Evolutionary conservation across 306 rosid species (phyloP).

Genomic region (Acacia melanoxylon): DNA sequence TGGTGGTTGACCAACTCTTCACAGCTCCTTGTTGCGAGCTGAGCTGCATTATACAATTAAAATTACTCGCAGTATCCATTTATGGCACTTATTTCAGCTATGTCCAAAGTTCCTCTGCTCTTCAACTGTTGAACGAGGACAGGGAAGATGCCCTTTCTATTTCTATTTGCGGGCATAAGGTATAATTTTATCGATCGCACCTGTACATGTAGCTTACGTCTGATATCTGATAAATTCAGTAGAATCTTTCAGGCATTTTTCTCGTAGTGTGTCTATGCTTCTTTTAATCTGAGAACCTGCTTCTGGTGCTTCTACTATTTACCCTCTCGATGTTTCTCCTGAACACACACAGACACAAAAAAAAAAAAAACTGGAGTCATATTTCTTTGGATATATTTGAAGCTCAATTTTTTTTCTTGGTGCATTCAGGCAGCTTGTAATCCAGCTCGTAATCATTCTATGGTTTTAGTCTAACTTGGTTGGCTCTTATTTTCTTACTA

Average conservation of each 20-base stretch:
- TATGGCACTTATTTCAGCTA: neutral
- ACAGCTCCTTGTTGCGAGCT: neutral
- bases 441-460: neutral
- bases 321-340: too few species aligned
- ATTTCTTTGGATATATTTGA: neutral
- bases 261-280: neutral
- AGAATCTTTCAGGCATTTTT: neutral
- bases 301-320: too few species aligned
- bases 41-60: neutral
- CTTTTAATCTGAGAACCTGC: too few species aligned
- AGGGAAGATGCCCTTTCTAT: conserved; percentile 24
- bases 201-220: neutral
- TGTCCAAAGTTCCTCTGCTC: neutral
- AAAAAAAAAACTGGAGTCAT: neutral
- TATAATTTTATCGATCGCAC: neutral
- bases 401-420: neutral
- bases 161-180: conserved; percentile 43
- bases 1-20: conserved; percentile 4
- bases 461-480: neutral
- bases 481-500: neutral
- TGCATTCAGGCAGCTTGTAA: neutral
- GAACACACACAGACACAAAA: too few species aligned
- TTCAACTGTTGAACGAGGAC: neutral
- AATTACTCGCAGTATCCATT: neutral
- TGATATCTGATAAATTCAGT: neutral